Base-by-base conservation (phyloP, 306 rosid genomes). In the Pterocarpus santalinus region DNA sequence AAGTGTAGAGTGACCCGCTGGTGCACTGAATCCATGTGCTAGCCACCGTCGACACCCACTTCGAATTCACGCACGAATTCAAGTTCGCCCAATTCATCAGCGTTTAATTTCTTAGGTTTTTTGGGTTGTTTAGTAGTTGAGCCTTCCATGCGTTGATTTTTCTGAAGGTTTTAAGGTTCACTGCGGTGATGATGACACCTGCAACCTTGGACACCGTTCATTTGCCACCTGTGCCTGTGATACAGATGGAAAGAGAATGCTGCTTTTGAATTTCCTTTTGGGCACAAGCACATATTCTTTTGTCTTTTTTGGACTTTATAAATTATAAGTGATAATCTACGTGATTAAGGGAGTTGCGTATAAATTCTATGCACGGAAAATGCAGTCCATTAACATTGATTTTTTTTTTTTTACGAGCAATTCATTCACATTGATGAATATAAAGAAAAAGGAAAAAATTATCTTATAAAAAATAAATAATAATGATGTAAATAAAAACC, bases 1-100 rank as follows among this genome's bases (percentile, higher is more conserved):
- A 95, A 61, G 98, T 89, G 87, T 91, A 92, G 71, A 94, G 87
- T 1, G 97, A 76, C 0, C 98, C 98, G 71, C 86, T 83, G 78
- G 73, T 76, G 85, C 97, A 89, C 83, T 92, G 97, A 55, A 95
- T 92, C 97, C 97, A 91, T 77, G 90, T 87, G 86, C 97, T 85
- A 14, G 90, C 91, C 65, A 80, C 95, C 44, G 94, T 89, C 12
- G 97, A 86, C 4, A 76, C 39, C 97, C 98, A 95, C 82, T 83
- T 86, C 14, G 89, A 83, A 14, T 72, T 70, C 1, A 56, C 73
- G 56, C 49, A 46, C 12, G 78, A 43, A 39, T 17, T 70, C 62
- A 65, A 22, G 35, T 22, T 14, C 44, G 4, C 8, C 61, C 61
- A 55, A n/a, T 55, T 30, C 61, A 16, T 55, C 61, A 7, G 5